These are phyloP conservation scores for Cryphonectria radicalis DNA, from an alignment of 2,329 filamentous ascomycete species.

Conservation along the genomic window DNA sequence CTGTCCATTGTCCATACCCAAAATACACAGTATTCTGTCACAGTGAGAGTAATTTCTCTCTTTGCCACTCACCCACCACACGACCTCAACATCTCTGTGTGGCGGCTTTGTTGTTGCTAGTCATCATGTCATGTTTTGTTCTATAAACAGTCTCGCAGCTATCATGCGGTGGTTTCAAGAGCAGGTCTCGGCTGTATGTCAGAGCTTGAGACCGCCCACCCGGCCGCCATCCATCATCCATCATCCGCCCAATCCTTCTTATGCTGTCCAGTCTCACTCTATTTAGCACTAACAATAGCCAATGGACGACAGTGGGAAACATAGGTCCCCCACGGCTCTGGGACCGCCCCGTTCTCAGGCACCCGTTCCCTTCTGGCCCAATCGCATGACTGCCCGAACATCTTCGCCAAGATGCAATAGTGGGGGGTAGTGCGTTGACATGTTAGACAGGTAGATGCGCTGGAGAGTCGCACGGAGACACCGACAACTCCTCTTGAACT, in stretches of 20 bases:
- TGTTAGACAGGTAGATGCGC: constrained; percentile 7
- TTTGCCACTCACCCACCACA: constrained; percentile 9
- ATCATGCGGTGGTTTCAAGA: constrained; percentile 10
- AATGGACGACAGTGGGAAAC: not conserved
- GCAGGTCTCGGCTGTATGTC: constrained; percentile 23
- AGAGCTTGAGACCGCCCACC: constrained; percentile 24
- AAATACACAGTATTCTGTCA: constrained; percentile 1
- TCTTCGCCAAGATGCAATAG: not conserved
- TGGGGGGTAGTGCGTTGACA: not conserved
- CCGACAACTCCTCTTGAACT: not conserved
- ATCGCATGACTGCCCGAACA: constrained; percentile 7
- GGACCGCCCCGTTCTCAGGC: constrained; percentile 14
- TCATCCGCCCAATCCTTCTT: constrained; percentile 9
- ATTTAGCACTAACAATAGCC: not conserved
- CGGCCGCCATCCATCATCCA: constrained; percentile 6
- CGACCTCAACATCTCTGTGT: not conserved
- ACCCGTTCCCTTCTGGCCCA: constrained; percentile 15
- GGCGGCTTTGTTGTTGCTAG: not conserved
- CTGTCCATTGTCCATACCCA: not conserved
- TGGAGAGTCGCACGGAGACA: constrained; percentile 1
- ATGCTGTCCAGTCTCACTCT: constrained; percentile 5
- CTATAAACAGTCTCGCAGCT: constrained; percentile 13
- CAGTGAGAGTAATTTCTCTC: not conserved
- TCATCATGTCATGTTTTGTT: not conserved
- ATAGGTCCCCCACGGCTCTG: constrained; percentile 11